Evolutionary conservation across 2,329 filamentous ascomycete species (phyloP), one percentile per base, ranked within the genome.

Genomic region (Penicillium griseofulvum): DNA sequence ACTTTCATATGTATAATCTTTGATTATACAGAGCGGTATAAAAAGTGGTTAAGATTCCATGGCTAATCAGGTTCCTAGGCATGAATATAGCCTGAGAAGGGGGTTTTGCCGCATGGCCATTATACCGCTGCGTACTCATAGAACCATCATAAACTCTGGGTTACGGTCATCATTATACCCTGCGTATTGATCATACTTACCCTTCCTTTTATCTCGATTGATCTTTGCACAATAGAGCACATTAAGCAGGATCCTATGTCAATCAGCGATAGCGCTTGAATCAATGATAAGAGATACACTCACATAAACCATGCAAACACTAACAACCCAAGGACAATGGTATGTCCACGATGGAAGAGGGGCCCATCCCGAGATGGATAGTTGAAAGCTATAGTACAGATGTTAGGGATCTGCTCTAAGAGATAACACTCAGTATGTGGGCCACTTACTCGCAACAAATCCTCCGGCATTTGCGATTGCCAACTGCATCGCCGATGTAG

Each of bases 401-500:
- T n/a, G 6, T 54, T 28, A 37, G 9, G 22, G 14, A 39, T 11
- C 2, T 16, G 5, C 14, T 8, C 5, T 4, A 19, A n/a, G 22
- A 4, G 28, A 24, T 3, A 5, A 1, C n/a, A n/a, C n/a, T 1
- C 7, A 11, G 10, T 26, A 8, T 22, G 4, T 11, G 6, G 54
- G 26, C 10, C 11, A 66, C 76, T 61, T 63, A 78, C 80, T 83
- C 0, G 85, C 82, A 2, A 88, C 84, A 61, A 88, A 87, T 0
- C 86, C 86, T 43, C 86, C 86, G 8, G 80, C 82, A 60, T 89
- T 89, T 0, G 86, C 86, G 60, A 88, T 83, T 1, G 82, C 82
- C 26, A 89, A 75, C 68, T 89, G 86, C 61, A 88, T 64, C 0
- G 82, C 87, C 1, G 82, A 83, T 0, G 86, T 86, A 0, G 86